These are phyloP conservation scores for Fusarium musae DNA, from an alignment of 2,329 filamentous ascomycete genomes.

Conservation along the genomic window DNA sequence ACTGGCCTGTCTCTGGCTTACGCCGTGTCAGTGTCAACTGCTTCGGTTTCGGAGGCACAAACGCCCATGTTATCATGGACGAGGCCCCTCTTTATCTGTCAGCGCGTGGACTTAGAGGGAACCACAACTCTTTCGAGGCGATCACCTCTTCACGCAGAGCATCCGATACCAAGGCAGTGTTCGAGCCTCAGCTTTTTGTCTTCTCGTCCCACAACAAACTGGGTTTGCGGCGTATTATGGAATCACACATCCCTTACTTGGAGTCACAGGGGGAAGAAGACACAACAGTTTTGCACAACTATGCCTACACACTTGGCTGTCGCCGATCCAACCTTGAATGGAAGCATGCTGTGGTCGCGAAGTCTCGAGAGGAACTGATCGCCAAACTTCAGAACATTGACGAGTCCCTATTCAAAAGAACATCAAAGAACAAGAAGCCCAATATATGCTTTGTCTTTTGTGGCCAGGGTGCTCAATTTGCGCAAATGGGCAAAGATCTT, in stretches of 20 bases:
- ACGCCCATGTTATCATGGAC: conserved; percentile 64
- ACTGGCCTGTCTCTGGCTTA: conserved; percentile 57
- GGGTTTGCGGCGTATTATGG: conserved; percentile 51
- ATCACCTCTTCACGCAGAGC: background rate
- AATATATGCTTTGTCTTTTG: conserved; percentile 56
- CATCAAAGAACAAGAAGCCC: conserved; percentile 41
- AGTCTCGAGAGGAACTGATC: conserved; percentile 48
- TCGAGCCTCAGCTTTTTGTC: conserved; percentile 53
- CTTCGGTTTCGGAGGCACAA: conserved; percentile 69
- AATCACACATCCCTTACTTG: conserved; percentile 50
- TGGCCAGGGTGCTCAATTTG: conserved; percentile 57
- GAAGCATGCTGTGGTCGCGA: conserved; percentile 54
- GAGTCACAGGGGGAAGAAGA: conserved; percentile 18
- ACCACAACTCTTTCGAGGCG: conserved; percentile 49
- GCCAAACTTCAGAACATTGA: conserved; percentile 41
- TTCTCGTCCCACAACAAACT: conserved; percentile 58
- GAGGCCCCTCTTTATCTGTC: conserved; percentile 56
- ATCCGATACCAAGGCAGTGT: background rate
- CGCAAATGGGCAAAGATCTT: conserved; percentile 56
- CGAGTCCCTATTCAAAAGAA: conserved; percentile 36
- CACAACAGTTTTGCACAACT: conserved; percentile 49
- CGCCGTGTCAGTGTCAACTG: conserved; percentile 65
- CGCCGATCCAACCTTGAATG: conserved; percentile 59
- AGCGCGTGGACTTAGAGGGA: conserved; percentile 48
- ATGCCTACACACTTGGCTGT: conserved; percentile 59